Percentiles rank a stretch among this genome's conserved stretches.
Evolutionary conservation across 2,329 filamentous ascomycete species (phyloP).

Genomic region (Nectriaceae sp.): DNA sequence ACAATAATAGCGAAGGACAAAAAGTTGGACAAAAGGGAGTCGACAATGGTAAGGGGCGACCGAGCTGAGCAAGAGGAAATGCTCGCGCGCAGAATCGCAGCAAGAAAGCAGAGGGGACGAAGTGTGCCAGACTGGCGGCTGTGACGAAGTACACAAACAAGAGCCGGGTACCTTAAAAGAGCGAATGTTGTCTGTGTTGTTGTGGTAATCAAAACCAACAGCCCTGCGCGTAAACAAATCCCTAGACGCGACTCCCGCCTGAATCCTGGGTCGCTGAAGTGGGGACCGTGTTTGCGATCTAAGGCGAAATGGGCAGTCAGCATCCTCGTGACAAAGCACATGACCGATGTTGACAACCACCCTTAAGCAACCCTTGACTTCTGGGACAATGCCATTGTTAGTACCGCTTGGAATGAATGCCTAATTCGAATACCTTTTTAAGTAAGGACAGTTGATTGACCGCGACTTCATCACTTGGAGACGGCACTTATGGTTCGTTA

Average conservation of each 20-base stretch:
- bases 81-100: constrained; percentile 28
- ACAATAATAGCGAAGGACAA: constrained; percentile 16
- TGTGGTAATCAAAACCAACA: constrained; percentile 25
- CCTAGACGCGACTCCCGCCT: constrained; percentile 24
- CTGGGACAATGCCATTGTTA: background rate
- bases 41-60: constrained; percentile 16
- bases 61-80: constrained; percentile 18
- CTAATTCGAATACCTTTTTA: too few species aligned
- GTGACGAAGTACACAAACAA: constrained; percentile 22
- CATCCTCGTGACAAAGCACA: constrained; percentile 18
- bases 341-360: constrained; percentile 4
- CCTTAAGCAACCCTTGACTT: background rate
- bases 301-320: constrained; percentile 11
- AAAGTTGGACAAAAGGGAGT: constrained; percentile 22
- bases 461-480: too few species aligned
- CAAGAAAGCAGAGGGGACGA: constrained; percentile 21
- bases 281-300: constrained; percentile 25
- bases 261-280: constrained; percentile 10
- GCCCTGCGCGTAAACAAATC: constrained; percentile 33
- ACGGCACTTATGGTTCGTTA: too few species aligned
- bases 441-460: too few species aligned
- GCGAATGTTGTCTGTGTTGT: constrained; percentile 22
- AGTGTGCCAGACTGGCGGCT: constrained; percentile 25
- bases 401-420: too few species aligned
- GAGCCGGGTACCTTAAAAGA: constrained; percentile 12